Evolutionary conservation across 1,284 basidiomycete species (phyloP).

Genomic region (Puccinia horiana): DNA sequence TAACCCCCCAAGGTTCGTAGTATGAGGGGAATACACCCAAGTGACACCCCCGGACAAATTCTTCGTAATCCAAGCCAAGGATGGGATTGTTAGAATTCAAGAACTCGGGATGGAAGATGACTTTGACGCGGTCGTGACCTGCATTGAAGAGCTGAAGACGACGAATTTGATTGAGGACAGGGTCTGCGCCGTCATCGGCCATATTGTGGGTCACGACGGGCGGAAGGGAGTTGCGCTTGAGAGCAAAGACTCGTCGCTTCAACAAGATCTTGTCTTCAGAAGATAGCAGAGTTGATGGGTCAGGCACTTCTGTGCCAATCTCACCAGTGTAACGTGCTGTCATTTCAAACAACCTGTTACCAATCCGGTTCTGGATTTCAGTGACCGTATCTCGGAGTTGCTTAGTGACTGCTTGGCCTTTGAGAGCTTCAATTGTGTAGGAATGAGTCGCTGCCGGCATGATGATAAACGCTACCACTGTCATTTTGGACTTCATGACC

Average conservation of each 20-base stretch:
- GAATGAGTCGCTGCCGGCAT: slow-evolving; percentile 95
- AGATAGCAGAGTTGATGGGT: slow-evolving; percentile 76
- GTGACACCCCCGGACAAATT: slow-evolving; percentile 97
- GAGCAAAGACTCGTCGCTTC: slow-evolving; percentile 92
- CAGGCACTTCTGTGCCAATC: slow-evolving; percentile 70
- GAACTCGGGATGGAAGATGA: slow-evolving; percentile 98
- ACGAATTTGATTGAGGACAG: slow-evolving; percentile 87
- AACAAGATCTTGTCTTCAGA: slow-evolving; percentile 91
- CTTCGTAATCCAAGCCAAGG: slow-evolving; percentile 93
- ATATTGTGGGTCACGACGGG: slow-evolving; percentile 97
- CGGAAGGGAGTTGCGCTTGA: slow-evolving; percentile 88
- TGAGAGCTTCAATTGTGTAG: slow-evolving; percentile 95
- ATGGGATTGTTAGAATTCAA: slow-evolving; percentile 97
- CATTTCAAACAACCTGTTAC: slow-evolving; percentile 86
- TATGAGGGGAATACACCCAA: slow-evolving; percentile 97
- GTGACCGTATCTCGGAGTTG: slow-evolving; percentile 91
- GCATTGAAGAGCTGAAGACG: slow-evolving; percentile 89
- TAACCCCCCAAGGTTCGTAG: slow-evolving; percentile 81
- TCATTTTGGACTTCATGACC: slow-evolving; percentile 73
- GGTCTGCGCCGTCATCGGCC: slow-evolving; percentile 86
- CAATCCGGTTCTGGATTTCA: slow-evolving; percentile 89
- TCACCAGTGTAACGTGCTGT: slow-evolving; percentile 87
- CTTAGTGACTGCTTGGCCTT: slow-evolving; percentile 96
- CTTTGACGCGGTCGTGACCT: slow-evolving; percentile 80
- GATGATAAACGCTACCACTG: slow-evolving; percentile 97